Percentiles rank a stretch among this genome's conserved stretches.
Conservation (phyloP, 2,329 filamentous ascomycete genomes). For the Botrytis hyacinthi region DNA sequence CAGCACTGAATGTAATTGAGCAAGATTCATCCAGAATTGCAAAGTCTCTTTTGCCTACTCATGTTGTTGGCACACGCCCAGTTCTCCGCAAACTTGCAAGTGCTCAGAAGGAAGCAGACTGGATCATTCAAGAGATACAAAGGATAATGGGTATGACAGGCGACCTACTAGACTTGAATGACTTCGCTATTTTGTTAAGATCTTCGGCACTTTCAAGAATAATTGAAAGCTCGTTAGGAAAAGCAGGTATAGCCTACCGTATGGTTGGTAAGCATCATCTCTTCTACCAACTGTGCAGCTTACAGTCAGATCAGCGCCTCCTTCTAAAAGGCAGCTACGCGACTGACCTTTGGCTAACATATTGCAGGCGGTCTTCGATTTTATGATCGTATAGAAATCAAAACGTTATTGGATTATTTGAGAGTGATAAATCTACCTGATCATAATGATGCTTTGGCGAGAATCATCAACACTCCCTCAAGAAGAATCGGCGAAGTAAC, state of each 20-base stretch:
- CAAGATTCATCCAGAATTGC: constrained; percentile 79
- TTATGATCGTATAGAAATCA: constrained; percentile 88
- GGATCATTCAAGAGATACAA: constrained; percentile 83
- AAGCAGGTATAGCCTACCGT: constrained; percentile 78
- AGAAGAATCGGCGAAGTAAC: constrained; percentile 79
- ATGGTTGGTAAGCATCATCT: constrained; percentile 66
- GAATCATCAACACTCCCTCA: constrained; percentile 81
- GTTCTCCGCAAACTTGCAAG: constrained; percentile 74
- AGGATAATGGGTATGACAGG: constrained; percentile 70
- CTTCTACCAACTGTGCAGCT: not conserved
- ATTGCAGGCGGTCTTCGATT: constrained; percentile 69
- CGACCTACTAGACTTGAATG: constrained; percentile 67
- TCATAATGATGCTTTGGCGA: constrained; percentile 80
- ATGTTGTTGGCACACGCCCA: constrained; percentile 74
- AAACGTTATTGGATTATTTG: constrained; percentile 82
- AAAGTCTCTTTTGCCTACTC: constrained; percentile 77
- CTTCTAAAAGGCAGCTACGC: no score
- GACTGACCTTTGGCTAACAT: constrained; percentile 22
- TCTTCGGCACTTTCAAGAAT: constrained; percentile 79
- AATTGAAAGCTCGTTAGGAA: constrained; percentile 80
- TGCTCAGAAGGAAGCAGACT: constrained; percentile 73
- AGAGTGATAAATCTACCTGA: constrained; percentile 79
- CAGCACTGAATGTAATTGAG: constrained; percentile 83
- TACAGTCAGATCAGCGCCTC: not conserved
- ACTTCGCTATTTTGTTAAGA: constrained; percentile 84